These are phyloP conservation scores for Barbatosphaeria neglecta DNA, from an alignment of 495 filamentous ascomycete species.

Conservation along the genomic window DNA sequence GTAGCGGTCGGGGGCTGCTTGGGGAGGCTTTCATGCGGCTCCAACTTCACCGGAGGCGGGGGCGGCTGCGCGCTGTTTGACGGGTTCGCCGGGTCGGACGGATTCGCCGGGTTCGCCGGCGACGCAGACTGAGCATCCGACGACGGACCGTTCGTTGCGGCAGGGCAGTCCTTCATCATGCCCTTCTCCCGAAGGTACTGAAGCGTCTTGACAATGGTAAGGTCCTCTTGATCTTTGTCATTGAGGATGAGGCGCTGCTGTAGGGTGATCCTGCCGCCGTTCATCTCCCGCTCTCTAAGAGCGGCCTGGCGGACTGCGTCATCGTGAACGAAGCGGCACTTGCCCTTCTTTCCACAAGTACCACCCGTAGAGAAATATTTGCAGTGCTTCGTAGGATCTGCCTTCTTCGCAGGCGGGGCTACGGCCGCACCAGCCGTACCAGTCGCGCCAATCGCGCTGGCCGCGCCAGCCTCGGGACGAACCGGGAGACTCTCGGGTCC, in stretches of 20 bases:
- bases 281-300: conserved; percentile 37
- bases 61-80: conserved; percentile 4
- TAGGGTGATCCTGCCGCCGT: conserved; percentile 44
- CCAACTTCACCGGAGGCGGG: conserved; percentile 9
- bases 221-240: conserved; percentile 46
- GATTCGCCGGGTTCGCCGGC: not conserved
- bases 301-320: conserved; percentile 39
- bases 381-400: conserved; percentile 43
- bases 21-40: conserved; percentile 15
- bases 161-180: conserved; percentile 10
- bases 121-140: not conserved
- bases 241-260: conserved; percentile 43
- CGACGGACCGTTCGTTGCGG: not conserved
- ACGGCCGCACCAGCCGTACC: conserved; percentile 11
- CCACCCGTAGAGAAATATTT: conserved; percentile 50
- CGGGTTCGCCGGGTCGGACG: not conserved
- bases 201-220: conserved; percentile 41
- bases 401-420: conserved; percentile 33
- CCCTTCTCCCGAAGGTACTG: conserved; percentile 37
- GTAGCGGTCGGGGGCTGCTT: conserved; percentile 11
- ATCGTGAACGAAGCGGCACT: conserved; percentile 52
- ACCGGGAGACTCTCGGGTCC: conserved; percentile 36
- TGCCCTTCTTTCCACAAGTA: conserved; percentile 51
- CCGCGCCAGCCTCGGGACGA: conserved; percentile 21
- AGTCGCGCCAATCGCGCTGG: too few relatives aligned